Evolutionary conservation across 768 basidiomycete species (phyloP), one percentile per base, ranked within the genome.

Genomic region (Lyophyllum semitale): DNA sequence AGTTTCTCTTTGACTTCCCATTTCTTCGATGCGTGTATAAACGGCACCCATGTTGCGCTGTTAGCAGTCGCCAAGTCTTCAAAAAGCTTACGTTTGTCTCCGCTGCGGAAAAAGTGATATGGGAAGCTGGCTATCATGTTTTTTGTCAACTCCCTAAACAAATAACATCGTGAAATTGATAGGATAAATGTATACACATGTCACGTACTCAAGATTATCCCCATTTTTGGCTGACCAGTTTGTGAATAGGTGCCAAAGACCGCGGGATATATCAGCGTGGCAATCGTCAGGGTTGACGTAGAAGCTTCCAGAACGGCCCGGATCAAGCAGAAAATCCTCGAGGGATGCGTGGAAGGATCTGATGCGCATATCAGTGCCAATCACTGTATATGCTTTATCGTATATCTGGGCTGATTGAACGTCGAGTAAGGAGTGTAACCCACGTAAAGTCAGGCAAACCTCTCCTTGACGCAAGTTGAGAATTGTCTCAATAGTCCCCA

Each of bases 311-410:
- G 55, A 22, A 1, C 55, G 41, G 18, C 15, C 18, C 17, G 30
- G 12, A 23, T 56, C 35, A 15, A 50, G 29, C 2, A 56, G 41
- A n/a, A 56, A 56, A 41, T 56, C 48, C 6, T 29, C 13, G 6
- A 56, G 20, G 8, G 55, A 56, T 13, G 42, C 55, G 30, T 56
- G 55, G 5, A 56, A 23, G 18, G 41, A 17, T 4, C 40, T 15
- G n/a, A 51, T 15, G n/a, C 4, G 13, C 6, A 4, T 25, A n/a
- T 33, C 25, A 25, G 12, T 8, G 8, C n/a, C 11, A 3, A 30
- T 17, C 13, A 25, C 26, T 11, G 11, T 20, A 22, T 41, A 29
- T 1, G 30, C 15, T 2, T 11, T 15, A 20, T 15, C 20, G 20
- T 40, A 17, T 7, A 11, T 15, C 8, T 6, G 27, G 5, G 42